Conservation (phyloP, 2,329 filamentous ascomycete genomes). For the Calonectria naviculata region DNA sequence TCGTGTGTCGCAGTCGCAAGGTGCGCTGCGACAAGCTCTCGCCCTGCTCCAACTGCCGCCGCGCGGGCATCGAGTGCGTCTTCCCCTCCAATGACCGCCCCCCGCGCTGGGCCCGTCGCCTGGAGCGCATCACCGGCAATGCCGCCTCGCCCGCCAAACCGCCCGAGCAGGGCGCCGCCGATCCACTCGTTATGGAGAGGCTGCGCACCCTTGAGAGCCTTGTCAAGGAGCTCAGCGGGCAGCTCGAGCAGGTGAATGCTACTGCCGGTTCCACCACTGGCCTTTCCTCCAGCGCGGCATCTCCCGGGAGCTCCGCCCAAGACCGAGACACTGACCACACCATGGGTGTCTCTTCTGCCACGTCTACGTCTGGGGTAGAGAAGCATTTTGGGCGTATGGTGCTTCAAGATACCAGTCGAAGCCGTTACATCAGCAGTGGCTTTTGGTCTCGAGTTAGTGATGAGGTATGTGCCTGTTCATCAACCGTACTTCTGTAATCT, state of each 20-base stretch:
- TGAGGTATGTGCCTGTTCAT: constrained; percentile 54
- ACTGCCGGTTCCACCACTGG: constrained; percentile 35
- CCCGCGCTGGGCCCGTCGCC: constrained; percentile 65
- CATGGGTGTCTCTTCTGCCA: constrained; percentile 2
- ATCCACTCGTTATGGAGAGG: constrained; percentile 59
- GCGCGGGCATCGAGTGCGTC: constrained; percentile 63
- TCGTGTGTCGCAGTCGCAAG: constrained; percentile 64
- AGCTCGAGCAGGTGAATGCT: constrained; percentile 55
- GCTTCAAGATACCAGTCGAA: constrained; percentile 53
- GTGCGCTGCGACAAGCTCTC: constrained; percentile 68
- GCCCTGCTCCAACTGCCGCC: constrained; percentile 67
- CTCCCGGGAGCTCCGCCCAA: constrained; percentile 40
- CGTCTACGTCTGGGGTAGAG: constrained; percentile 40
- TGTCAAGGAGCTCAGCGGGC: constrained; percentile 60
- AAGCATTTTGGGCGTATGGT: constrained; percentile 60
- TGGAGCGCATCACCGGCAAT: constrained; percentile 52
- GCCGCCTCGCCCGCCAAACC: constrained; percentile 42
- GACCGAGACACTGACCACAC: constrained; percentile 31
- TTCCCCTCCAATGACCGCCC: constrained; percentile 60
- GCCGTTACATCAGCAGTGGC: constrained; percentile 61
- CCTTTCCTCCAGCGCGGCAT: constrained; percentile 42
- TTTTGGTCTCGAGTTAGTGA: constrained; percentile 69
- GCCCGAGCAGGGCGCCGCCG: constrained; percentile 32
- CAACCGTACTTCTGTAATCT: neutral
- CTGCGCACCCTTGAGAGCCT: constrained; percentile 61